Evolutionary conservation across 495 filamentous ascomycete genomes (phyloP).

Genomic region (Aspergillus taichungensis): DNA sequence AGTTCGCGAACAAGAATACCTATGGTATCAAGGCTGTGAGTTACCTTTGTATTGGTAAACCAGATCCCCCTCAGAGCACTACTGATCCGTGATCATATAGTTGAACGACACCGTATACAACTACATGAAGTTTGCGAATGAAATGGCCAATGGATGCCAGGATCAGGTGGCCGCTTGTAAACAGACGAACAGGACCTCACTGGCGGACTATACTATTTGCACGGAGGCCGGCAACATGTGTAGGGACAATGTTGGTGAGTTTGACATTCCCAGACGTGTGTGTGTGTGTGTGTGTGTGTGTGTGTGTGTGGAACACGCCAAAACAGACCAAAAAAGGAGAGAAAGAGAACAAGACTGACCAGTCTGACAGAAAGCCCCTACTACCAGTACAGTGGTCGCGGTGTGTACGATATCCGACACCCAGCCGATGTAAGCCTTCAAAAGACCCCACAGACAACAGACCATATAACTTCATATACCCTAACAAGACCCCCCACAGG

Average conservation of each 20-base stretch:
- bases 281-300: too few species aligned
- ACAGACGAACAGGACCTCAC: slow-evolving; percentile 31
- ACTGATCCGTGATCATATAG: slow-evolving; percentile 3
- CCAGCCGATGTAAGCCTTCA: slow-evolving; percentile 28
- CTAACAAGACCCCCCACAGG: slow-evolving; percentile 23
- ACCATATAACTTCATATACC: slow-evolving; percentile 15
- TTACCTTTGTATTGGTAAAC: not conserved
- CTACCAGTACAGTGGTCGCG: slow-evolving; percentile 28
- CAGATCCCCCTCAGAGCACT: not conserved
- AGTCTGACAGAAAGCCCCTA: slow-evolving; percentile 26
- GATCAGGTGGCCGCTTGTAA: slow-evolving; percentile 45
- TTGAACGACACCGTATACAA: slow-evolving; percentile 50
- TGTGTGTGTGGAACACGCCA: slow-evolving; percentile 14
- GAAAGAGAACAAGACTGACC: not conserved
- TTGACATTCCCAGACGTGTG: slow-evolving; percentile 24
- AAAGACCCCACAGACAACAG: slow-evolving; percentile 8
- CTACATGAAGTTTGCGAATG: slow-evolving; percentile 38
- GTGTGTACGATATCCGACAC: slow-evolving; percentile 55
- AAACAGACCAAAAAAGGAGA: slow-evolving; percentile 1
- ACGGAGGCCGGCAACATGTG: slow-evolving; percentile 33
- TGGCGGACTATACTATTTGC: slow-evolving; percentile 33
- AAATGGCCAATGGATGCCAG: slow-evolving; percentile 50
- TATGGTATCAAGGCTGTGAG: slow-evolving; percentile 59
- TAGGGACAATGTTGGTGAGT: slow-evolving; percentile 32
- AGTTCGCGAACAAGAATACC: slow-evolving; percentile 63